Percentiles rank a stretch among this genome's conserved stretches.
Conservation (phyloP, 257 asterid genomes). For the Jacaranda mimosifolia region DNA sequence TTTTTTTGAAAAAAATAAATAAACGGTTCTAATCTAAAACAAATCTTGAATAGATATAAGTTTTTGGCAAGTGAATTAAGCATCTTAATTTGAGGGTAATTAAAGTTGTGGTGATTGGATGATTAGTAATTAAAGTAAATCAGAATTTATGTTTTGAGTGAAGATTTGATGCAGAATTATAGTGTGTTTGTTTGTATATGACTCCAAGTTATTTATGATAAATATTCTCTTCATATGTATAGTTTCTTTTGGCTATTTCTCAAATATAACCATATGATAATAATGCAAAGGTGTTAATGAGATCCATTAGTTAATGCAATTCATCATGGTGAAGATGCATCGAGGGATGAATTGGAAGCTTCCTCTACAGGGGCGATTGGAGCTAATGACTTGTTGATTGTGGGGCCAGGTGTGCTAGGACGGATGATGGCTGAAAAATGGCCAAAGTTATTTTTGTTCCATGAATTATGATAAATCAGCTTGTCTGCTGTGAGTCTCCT, state of each 20-base stretch:
- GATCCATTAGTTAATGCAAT: not conserved
- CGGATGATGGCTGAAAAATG: constrained; percentile 72
- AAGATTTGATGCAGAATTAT: constrained; percentile 14
- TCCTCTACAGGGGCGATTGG: constrained; percentile 50
- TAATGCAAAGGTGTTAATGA: not conserved
- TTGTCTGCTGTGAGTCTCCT: not conserved
- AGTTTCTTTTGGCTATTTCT: not conserved
- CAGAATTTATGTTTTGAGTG: not conserved
- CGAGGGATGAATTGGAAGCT: constrained; percentile 45
- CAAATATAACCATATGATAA: not conserved
- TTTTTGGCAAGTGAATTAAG: too few relatives aligned
- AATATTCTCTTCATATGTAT: not conserved
- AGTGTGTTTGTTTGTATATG: not conserved
- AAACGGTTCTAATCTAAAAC: not conserved
- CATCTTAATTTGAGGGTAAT: too few relatives aligned
- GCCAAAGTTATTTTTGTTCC: constrained; percentile 50
- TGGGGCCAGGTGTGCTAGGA: constrained; percentile 82
- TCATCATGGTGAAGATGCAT: constrained; percentile 42
- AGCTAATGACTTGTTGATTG: constrained; percentile 64
- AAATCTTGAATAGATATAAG: too few relatives aligned
- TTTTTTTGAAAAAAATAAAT: not conserved
- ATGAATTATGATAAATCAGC: not conserved
- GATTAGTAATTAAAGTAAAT: not conserved
- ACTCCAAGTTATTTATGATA: not conserved
- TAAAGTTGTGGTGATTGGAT: constrained; percentile 10